A percentile compares a stretch with the other conserved stretches of the same genome.
phyloP scores from a whole-genome alignment of 2,329 filamentous ascomycete species.

The Sporothrix globosa region DNA sequence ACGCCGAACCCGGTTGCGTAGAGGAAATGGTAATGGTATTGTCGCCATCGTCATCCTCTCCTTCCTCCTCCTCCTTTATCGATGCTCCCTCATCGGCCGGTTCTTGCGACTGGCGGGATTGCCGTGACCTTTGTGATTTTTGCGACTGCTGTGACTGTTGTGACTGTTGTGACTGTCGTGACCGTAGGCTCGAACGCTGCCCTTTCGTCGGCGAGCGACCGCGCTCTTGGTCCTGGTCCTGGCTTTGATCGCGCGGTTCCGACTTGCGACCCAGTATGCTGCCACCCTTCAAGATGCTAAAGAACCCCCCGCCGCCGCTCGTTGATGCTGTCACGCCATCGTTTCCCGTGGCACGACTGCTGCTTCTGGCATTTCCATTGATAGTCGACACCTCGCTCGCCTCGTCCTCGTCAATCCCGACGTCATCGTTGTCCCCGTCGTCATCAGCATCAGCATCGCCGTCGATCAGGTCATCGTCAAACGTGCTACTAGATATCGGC shows the following conservation, averaged over 20 bases:
- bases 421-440: constrained; percentile 30
- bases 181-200: constrained; percentile 32
- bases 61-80: background rate
- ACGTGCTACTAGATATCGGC: background rate
- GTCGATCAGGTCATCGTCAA: constrained; percentile 27
- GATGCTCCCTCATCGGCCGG: background rate
- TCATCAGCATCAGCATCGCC: constrained; percentile 45
- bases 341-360: background rate
- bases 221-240: constrained; percentile 39
- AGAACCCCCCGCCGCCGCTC: constrained; percentile 54
- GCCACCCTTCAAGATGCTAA: constrained; percentile 66
- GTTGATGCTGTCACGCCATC: background rate
- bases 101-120: background rate
- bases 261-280: constrained; percentile 54
- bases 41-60: constrained; percentile 7
- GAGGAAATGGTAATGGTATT: constrained; percentile 22
- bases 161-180: constrained; percentile 1
- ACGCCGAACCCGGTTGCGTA: constrained; percentile 40
- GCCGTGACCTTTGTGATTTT: background rate
- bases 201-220: constrained; percentile 26
- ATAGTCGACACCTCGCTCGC: constrained; percentile 43
- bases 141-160: background rate
- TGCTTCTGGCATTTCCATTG: constrained; percentile 26
- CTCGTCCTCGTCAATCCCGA: constrained; percentile 45
- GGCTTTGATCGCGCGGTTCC: constrained; percentile 43